These are phyloP conservation scores for Phytomonas sp. DNA, from an alignment of 208 protist genomes.

Conservation along the genomic window DNA sequence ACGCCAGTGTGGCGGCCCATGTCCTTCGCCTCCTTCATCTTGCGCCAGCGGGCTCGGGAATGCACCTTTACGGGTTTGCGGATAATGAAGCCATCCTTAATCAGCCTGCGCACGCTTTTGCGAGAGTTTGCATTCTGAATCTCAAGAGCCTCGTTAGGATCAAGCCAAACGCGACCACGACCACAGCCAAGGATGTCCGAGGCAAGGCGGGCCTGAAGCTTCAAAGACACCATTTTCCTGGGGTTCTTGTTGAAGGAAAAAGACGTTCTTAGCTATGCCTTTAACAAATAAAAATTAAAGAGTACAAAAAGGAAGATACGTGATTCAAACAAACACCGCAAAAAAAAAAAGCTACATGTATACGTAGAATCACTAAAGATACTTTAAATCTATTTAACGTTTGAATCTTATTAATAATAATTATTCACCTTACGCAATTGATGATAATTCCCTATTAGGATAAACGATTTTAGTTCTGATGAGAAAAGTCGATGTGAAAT, in stretches of 20 bases:
- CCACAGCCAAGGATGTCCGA: slow-evolving; percentile 97
- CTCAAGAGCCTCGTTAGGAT: slow-evolving; percentile 96
- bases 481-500: neutral
- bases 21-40: slow-evolving; percentile 87
- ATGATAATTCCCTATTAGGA: neutral
- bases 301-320: neutral
- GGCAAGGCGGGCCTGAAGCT: slow-evolving; percentile 97
- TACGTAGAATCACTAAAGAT: neutral
- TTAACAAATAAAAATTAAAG: slow-evolving; percentile 10
- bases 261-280: slow-evolving; percentile 3
- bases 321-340: no score
- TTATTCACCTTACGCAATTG: neutral
- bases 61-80: slow-evolving; percentile 92
- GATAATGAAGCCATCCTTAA: slow-evolving; percentile 97
- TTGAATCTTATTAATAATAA: neutral
- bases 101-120: slow-evolving; percentile 94
- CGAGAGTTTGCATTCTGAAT: slow-evolving; percentile 97
- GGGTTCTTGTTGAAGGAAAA: neutral
- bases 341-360: neutral
- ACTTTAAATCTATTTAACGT: neutral
- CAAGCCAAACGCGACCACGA: slow-evolving; percentile 95
- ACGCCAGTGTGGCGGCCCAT: slow-evolving; percentile 90
- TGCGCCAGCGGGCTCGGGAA: slow-evolving; percentile 92
- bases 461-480: no score
- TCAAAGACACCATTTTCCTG: slow-evolving; percentile 65